Base-by-base conservation (phyloP, 148 eudicot species). In the Camellia lanceoleosa region DNA sequence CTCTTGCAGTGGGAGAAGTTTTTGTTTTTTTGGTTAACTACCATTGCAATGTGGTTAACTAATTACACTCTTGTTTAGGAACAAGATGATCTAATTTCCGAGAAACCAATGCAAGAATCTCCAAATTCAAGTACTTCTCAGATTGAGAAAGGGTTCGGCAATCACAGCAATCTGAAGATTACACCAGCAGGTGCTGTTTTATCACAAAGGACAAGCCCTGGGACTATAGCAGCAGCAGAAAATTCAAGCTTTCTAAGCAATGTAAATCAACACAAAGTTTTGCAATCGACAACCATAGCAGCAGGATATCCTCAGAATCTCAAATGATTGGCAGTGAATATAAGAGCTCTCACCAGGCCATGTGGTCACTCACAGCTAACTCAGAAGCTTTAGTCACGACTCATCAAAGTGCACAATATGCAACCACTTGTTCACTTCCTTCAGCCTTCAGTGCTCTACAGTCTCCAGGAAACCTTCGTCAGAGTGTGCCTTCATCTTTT, bases 51-150 rank as follows among this genome's bases (percentile, higher is more conserved):
- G 49, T 14, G 11, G n/a, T 68, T 18, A 68, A 68, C 2, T 68
- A 66, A 5, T 14, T 68, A 68, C 5, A 23, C 51, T 68, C 72
- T 68, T 68, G 72, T 43, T 43, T 15, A 68, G 72, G 72, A 68
- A 43, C 51, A 49, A 5, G 16, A 42, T 43, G 72, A 9, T 68
- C 19, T 1, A 43, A 43, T 42, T 7, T 1, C 49, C 51, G 16
- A 68, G 44, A 47, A 68, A 14, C 72, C 2, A 4, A 30, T 19
- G 19, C 7, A 42, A 9, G 44, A 19, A 14, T 14, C 72, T 42
- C 9, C 72, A 68, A 16, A 68, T 18, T 42, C 6, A n/a, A 30
- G 38, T 16, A 68, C 19, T 68, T 68, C 72, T 68, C 72, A 42
- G 44, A 10, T 15, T 18, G 44, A 67, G 15, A 10, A 5, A 10